A percentile compares a stretch with the other conserved stretches of the same genome.
Evolutionary conservation across 202 grass and related monocot species (phyloP).

Genomic region (Carex arenaria): DNA sequence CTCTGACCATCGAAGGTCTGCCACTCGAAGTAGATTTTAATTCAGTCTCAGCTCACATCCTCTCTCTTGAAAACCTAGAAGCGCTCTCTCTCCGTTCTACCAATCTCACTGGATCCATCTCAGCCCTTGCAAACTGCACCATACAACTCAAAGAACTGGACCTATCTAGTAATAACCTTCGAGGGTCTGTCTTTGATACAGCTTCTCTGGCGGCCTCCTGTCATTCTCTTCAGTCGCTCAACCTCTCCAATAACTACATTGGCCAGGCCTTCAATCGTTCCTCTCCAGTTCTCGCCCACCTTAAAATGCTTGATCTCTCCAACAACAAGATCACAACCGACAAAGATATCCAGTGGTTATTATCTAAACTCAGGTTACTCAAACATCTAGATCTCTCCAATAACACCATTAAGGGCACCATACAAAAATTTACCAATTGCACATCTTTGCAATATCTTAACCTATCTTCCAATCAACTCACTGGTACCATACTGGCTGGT

Average conservation of each 20-base stretch:
- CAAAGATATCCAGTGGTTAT: too few relatives aligned
- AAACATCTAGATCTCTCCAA: too few relatives aligned
- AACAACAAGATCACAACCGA: too few relatives aligned
- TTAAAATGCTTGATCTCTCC: background rate
- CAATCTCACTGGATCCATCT: background rate
- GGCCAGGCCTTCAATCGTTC: background rate
- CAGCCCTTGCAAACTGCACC: background rate
- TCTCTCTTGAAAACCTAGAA: background rate
- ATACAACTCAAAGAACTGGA: background rate
- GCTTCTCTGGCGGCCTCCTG: background rate
- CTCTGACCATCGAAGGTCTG: background rate
- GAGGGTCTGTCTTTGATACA: background rate
- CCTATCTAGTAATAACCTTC: background rate
- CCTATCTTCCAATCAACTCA: too few relatives aligned
- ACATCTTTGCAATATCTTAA: too few relatives aligned
- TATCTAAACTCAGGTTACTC: too few relatives aligned
- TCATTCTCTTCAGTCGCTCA: slow-evolving; percentile 4
- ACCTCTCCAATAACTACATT: slow-evolving; percentile 15
- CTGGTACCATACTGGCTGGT: background rate
- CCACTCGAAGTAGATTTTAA: background rate
- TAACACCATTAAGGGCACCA: too few relatives aligned
- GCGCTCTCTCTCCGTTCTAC: background rate
- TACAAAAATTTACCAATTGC: too few relatives aligned
- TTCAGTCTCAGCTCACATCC: background rate
- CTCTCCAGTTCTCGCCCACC: too few relatives aligned